Evolutionary conservation across 106 monocot species (phyloP), one percentile per base, ranked within the genome.

Genomic region (Acanthochlamys bracteata): DNA sequence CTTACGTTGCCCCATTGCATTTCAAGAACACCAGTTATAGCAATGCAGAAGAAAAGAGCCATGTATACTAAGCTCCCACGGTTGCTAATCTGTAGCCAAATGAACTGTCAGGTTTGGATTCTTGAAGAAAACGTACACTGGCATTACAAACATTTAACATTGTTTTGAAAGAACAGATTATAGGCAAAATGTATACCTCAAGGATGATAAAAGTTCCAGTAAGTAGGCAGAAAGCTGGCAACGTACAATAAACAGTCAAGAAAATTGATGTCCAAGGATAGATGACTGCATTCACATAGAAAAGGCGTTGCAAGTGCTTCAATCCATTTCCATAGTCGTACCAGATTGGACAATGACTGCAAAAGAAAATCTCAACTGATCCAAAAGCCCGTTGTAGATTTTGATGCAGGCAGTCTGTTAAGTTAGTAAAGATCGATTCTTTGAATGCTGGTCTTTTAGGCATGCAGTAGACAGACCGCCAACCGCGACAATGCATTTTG

Each of bases 321-420:
- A 89, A 68, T 11, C 84, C 89, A 63, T 82, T 66, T 49, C 84
- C 56, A 24, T 84, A 89, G 7, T 84, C 89, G 74, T 89, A 89
- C 89, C 89, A 89, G 25, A 89, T 76, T 11, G 89, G 89, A 53
- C 89, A 89, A 53, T 89, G 82, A 51, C 74, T 78, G 69, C 84
- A 82, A 1, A 66, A 66, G 53, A 66, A 53, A 25, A 66, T 53
- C 53, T 66, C 66, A 13, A 66, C 66, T 1, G 52, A 66, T 14
- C 66, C 66, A 13, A 27, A 47, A 2, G 66, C 66, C 66, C 52
- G 53, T 22, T 53, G 66, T 10, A 65, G 19, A 33, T 46, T 46
- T 25, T 65, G 64, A 51, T 65, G 64, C 11, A 65, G 64, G 20
- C 20, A 24, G 21, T 65, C 64, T 14, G 23, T 19, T 20, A 65